Base-by-base conservation (phyloP, 148 eudicot species). In the Linanthus parryae region DNA sequence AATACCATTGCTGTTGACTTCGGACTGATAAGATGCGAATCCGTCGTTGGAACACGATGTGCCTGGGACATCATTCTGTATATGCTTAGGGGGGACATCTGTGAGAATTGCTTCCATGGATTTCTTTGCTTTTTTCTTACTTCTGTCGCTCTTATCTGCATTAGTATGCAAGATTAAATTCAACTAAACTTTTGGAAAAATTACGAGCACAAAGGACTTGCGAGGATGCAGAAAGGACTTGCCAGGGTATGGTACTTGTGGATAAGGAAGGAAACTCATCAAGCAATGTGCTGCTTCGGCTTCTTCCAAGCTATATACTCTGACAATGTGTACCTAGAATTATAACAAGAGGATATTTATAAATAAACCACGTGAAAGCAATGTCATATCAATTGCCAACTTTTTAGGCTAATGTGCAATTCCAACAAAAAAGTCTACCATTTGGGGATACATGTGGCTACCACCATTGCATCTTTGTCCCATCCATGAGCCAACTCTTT, bases 271-370 rank as follows among this genome's bases (percentile, higher is more conserved):
- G 41, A 77, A 19, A 37, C 49, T 38, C 75, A 73, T 56, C 33
- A 78, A 70, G 57, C 64, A 49, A 60, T 63, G 64, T 28, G 83
- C 79, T 23, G 83, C 83, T 33, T 67, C 58, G 8, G 69, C 62
- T 28, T 48, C 76, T 27, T 78, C 76, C 40, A 68, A 23, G 43
- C 71, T 68, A 64, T 70, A 52, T n/a, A 70, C 75, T 58, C 83
- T 63, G 52, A 73, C 83, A 51, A 78, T 63, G 35, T 66, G 63
- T 33, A 77, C 78, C 82, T 77, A 55, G 14, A 63, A 10, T 23
- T 24, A 26, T 23, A 10, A 13, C 29, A 18, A 49, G 25, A n/a
- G n/a, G n/a, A n/a, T n/a, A n/a, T n/a, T n/a, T n/a, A n/a, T n/a
- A n/a, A n/a, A n/a, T n/a, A n/a, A n/a, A n/a, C n/a, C n/a, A n/a